Evolutionary conservation across 1,139 yeast species (phyloP).

Genomic region (Hemisphaericaspora lyxosophila): DNA sequence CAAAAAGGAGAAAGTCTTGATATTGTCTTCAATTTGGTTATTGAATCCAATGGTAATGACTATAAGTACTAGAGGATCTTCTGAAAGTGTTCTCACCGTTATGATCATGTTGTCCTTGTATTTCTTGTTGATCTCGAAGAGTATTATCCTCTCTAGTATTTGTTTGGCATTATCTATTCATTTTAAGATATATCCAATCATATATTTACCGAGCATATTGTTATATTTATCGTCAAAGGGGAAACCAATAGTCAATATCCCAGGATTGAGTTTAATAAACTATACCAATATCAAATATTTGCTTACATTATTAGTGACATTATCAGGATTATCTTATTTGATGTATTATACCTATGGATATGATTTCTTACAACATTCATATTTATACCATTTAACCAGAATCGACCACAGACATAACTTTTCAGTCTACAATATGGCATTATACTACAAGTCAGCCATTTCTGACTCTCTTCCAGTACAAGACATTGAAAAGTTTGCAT

Average conservation of each 20-base stretch:
- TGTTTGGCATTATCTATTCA: slow-evolving; percentile 79
- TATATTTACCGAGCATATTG: slow-evolving; percentile 64
- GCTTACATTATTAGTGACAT: slow-evolving; percentile 39
- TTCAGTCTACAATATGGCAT: slow-evolving; percentile 75
- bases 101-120: slow-evolving; percentile 65
- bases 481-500: slow-evolving; percentile 56
- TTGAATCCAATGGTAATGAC: slow-evolving; percentile 94
- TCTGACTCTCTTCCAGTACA: not conserved
- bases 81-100: slow-evolving; percentile 86
- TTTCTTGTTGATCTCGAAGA: slow-evolving; percentile 31
- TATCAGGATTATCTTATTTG: slow-evolving; percentile 44
- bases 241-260: slow-evolving; percentile 24
- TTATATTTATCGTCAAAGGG: slow-evolving; percentile 24
- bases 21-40: slow-evolving; percentile 68
- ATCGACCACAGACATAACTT: slow-evolving; percentile 94
- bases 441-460: slow-evolving; percentile 63
- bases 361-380: slow-evolving; percentile 77
- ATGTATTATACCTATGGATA: slow-evolving; percentile 73
- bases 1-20: slow-evolving; percentile 18
- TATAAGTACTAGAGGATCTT: slow-evolving; percentile 89
- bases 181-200: slow-evolving; percentile 87
- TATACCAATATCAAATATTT: slow-evolving; percentile 46
- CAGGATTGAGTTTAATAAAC: slow-evolving; percentile 42
- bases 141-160: slow-evolving; percentile 53
- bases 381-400: slow-evolving; percentile 77